Evolutionary conservation across 371 early-diverging fungal species (phyloP).

Genomic region (Mucor mucedo): DNA sequence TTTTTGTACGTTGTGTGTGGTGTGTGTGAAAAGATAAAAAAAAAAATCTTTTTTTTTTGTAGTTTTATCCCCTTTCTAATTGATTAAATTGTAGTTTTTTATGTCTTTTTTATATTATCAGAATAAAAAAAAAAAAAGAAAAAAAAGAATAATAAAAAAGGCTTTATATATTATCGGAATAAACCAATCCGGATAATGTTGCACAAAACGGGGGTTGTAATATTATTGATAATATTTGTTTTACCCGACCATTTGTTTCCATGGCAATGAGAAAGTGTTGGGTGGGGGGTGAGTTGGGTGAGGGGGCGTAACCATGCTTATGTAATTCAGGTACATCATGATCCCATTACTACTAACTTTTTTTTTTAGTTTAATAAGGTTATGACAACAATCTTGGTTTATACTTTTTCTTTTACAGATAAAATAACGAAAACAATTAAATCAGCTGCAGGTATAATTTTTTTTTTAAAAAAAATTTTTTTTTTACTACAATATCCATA

Average conservation of each 20-base stretch:
- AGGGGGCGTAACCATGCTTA: too few relatives aligned
- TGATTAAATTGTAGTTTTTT: neutral
- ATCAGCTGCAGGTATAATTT: too few relatives aligned
- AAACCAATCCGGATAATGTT: conserved; percentile 30
- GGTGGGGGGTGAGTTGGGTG: too few relatives aligned
- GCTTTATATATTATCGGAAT: conserved; percentile 20
- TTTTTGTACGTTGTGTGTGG: neutral
- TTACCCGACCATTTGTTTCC: neutral
- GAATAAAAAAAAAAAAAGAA: conserved; percentile 4
- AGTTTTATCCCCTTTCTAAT: neutral
- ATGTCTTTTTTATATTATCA: too few relatives aligned
- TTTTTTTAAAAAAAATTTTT: too few relatives aligned
- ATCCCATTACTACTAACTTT: too few relatives aligned
- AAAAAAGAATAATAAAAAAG: conserved; percentile 14
- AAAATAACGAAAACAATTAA: neutral
- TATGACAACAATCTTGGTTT: neutral
- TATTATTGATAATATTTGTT: neutral
- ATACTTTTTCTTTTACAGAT: neutral
- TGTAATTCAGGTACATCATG: too few relatives aligned
- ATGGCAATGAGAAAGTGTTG: neutral
- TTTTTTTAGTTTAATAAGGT: neutral
- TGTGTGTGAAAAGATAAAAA: neutral
- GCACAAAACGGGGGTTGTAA: conserved; percentile 16
- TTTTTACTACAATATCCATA: too few relatives aligned
- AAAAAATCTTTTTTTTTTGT: neutral